These are phyloP conservation scores for Bruguiera hainesii DNA, from an alignment of 441 rosid species.

Conservation along the genomic window DNA sequence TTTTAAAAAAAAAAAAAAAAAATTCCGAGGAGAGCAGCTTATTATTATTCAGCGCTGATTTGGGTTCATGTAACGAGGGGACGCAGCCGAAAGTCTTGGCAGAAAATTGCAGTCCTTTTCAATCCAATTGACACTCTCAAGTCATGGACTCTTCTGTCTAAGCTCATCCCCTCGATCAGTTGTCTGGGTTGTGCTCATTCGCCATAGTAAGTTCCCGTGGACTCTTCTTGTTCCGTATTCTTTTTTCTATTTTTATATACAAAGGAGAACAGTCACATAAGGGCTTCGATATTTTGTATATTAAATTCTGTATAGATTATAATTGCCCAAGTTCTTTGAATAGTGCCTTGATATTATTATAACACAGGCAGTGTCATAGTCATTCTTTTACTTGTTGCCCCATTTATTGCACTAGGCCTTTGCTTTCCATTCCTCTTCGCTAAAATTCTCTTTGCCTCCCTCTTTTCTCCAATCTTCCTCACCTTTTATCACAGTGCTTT, in stretches of 20 bases:
- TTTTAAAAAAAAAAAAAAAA: neutral
- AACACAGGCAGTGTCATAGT: conserved; percentile 28
- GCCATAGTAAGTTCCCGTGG: too few species aligned
- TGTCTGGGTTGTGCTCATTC: too few species aligned
- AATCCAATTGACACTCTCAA: too few species aligned
- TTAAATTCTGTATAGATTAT: neutral
- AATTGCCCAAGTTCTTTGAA: conserved; percentile 20
- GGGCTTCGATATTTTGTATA: neutral
- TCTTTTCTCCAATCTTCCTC: conserved; percentile 20
- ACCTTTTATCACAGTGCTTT: conserved; percentile 38
- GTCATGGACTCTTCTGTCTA: too few species aligned
- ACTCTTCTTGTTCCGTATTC: neutral
- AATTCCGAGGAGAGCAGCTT: neutral
- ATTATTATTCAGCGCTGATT: conserved; percentile 8
- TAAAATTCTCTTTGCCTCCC: conserved; percentile 47
- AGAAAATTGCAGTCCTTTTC: too few species aligned
- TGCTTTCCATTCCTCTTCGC: conserved; percentile 31
- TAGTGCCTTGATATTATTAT: conserved; percentile 28
- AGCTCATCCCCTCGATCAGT: neutral
- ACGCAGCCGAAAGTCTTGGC: too few species aligned
- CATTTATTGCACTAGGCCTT: conserved; percentile 41
- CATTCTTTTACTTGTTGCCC: conserved; percentile 27
- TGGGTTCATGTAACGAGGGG: too few species aligned
- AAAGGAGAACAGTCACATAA: too few species aligned
- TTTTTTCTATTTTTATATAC: too few species aligned